Conservation (phyloP, 2,329 filamentous ascomycete genomes). For the Trichoderma atrobrunneum region DNA sequence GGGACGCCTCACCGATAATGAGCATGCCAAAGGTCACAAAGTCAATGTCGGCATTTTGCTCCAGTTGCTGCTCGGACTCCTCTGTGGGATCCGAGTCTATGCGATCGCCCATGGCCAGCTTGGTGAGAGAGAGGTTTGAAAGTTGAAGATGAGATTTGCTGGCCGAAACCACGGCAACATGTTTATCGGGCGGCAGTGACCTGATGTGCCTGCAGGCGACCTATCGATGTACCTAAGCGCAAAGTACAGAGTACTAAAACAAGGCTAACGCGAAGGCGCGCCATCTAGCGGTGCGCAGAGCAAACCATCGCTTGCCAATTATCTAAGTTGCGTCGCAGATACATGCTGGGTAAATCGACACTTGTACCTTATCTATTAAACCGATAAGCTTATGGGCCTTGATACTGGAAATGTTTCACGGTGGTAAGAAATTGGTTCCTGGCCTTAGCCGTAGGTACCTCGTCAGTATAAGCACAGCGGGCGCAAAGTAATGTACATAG, state of each 20-base stretch:
- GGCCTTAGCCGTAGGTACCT: neutral
- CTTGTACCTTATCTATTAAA: neutral
- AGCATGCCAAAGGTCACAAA: conserved; percentile 73
- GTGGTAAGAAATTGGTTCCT: neutral
- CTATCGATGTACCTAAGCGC: neutral
- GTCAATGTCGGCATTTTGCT: conserved; percentile 43
- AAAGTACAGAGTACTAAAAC: neutral
- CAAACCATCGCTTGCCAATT: neutral
- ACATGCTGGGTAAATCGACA: neutral
- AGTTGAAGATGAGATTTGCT: neutral
- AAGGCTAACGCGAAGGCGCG: neutral
- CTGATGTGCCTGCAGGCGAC: conserved; percentile 1
- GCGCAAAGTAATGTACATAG: neutral
- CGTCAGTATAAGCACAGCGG: neutral
- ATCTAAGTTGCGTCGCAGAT: neutral
- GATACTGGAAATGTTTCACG: neutral
- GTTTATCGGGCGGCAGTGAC: conserved; percentile 11
- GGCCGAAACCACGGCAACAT: neutral
- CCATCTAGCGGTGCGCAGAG: neutral
- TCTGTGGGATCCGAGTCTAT: neutral
- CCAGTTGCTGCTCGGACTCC: neutral
- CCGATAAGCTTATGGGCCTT: neutral
- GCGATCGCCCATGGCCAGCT: conserved; percentile 9
- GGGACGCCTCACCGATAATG: conserved; percentile 58
- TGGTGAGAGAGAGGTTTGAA: neutral